Conservation (phyloP, 1,139 yeast genomes). For the Lodderomyces metapsilosis region DNA sequence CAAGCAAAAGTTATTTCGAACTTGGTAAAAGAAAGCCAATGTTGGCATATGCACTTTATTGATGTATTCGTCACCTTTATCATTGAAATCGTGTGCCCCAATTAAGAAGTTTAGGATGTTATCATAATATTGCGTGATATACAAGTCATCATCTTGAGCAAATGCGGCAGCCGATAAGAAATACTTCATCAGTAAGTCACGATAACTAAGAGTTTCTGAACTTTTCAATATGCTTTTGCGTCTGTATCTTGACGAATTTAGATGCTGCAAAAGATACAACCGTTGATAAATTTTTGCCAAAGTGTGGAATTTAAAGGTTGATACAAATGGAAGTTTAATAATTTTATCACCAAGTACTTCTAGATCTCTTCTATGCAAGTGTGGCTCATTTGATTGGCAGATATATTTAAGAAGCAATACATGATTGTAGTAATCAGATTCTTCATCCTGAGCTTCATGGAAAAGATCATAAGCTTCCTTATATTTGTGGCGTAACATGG, state of each 20-base stretch:
- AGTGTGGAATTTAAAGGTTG: slow-evolving; percentile 6
- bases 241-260: slow-evolving; percentile 1
- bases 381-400: slow-evolving; percentile 10
- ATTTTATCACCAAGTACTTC: slow-evolving; percentile 4
- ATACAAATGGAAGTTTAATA: slow-evolving; percentile 4
- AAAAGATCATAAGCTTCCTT: slow-evolving; percentile 10
- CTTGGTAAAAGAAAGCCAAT: slow-evolving; percentile 10
- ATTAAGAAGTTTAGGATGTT: slow-evolving; percentile 10
- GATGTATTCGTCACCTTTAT: not conserved
- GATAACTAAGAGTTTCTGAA: not conserved
- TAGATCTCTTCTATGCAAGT: slow-evolving; percentile 3
- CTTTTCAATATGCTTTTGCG: slow-evolving; percentile 2
- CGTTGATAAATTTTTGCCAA: slow-evolving; percentile 9
- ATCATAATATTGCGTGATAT: slow-evolving; percentile 11
- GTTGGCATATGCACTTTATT: slow-evolving; percentile 2
- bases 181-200: slow-evolving; percentile 6
- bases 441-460: slow-evolving; percentile 4
- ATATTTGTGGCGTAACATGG: slow-evolving; percentile 14
- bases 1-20: slow-evolving; percentile 10
- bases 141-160: slow-evolving; percentile 12
- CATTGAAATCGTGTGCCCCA: not conserved
- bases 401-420: slow-evolving; percentile 3
- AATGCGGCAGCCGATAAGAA: slow-evolving; percentile 7
- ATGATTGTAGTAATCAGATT: not conserved
- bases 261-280: slow-evolving; percentile 4